Conservation (phyloP, 2,329 filamentous ascomycete species). For the Colletotrichum shisoi region DNA sequence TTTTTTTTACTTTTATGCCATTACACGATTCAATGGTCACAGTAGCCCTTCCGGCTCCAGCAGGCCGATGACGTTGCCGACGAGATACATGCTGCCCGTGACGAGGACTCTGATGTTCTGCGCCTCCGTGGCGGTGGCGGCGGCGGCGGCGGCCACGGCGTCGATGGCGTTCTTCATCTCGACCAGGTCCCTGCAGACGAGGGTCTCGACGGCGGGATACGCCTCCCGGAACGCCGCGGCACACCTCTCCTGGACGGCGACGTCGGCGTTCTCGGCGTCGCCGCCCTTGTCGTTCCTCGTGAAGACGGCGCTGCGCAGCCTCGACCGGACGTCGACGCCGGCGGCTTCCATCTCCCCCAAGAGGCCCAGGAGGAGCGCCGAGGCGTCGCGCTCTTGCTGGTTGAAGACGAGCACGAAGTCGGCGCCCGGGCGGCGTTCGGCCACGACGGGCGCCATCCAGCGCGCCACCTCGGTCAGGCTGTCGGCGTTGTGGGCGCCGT, state of each 20-base stretch:
- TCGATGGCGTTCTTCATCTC: conserved; percentile 61
- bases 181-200: conserved; percentile 43
- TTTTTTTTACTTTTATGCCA: neutral
- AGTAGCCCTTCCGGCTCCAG: conserved; percentile 48
- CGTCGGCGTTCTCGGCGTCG: conserved; percentile 54
- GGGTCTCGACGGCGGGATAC: conserved; percentile 55
- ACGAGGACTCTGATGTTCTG: conserved; percentile 56
- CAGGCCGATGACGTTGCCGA: conserved; percentile 63
- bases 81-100: conserved; percentile 70
- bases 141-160: conserved; percentile 54
- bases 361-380: conserved; percentile 62
- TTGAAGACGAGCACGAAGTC: conserved; percentile 79
- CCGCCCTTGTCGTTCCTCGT: conserved; percentile 28
- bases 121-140: conserved; percentile 42
- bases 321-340: conserved; percentile 37
- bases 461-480: conserved; percentile 81
- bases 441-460: conserved; percentile 72
- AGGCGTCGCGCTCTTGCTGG: conserved; percentile 71
- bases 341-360: conserved; percentile 45
- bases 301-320: conserved; percentile 80
- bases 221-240: conserved; percentile 59
- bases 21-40: neutral
- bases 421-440: conserved; percentile 49
- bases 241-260: conserved; percentile 61
- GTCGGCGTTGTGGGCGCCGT: conserved; percentile 92